phyloP scores from a whole-genome alignment of 2,329 filamentous ascomycete genomes.

The Sclerotinia borealis region DNA sequence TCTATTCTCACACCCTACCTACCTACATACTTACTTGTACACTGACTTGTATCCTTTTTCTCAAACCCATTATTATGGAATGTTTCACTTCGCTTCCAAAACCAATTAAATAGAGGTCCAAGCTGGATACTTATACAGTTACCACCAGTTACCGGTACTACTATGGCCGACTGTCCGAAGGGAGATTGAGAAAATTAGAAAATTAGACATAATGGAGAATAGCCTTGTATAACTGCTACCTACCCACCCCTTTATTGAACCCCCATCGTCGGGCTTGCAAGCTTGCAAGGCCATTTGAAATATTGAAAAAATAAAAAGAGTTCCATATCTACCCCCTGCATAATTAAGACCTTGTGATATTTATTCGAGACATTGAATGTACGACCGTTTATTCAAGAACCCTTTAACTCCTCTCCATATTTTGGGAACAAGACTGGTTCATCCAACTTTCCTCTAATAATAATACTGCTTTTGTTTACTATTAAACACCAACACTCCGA shows the following conservation, averaged over 20 bases:
- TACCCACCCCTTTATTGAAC: no score
- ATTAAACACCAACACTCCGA: not conserved
- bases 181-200: not conserved
- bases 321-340: constrained; percentile 14
- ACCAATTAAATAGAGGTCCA: constrained; percentile 10
- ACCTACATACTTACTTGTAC: no score
- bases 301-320: constrained; percentile 1
- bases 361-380: constrained; percentile 23
- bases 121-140: not conserved
- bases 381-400: constrained; percentile 6
- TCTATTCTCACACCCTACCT: no score
- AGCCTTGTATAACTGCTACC: not conserved
- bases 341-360: constrained; percentile 20
- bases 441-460: constrained; percentile 1
- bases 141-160: not conserved
- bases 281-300: not conserved
- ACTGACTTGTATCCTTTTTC: no score
- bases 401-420: constrained; percentile 12
- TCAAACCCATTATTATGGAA: not conserved
- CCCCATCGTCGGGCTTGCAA: not conserved
- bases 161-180: not conserved
- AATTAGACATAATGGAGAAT: not conserved
- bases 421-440: constrained; percentile 1
- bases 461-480: constrained; percentile 7
- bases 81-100: constrained; percentile 9